A percentile compares a stretch with the other conserved stretches of the same genome.
These are phyloP conservation scores for Emmonsiellopsis sp. DNA, from an alignment of 2,329 filamentous ascomycete genomes.

Conservation along the genomic window DNA sequence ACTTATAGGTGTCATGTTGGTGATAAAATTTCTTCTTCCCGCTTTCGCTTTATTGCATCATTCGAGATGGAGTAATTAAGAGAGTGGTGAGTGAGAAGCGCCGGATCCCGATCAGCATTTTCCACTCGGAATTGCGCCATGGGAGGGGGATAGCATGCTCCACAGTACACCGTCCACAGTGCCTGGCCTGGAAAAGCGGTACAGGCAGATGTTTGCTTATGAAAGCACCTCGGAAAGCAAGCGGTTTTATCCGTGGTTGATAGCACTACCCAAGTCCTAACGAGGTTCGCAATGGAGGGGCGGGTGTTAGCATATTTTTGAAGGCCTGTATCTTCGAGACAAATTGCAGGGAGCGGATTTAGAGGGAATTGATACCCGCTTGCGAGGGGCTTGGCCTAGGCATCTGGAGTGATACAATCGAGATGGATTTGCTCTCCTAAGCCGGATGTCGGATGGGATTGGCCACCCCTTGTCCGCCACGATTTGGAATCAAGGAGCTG, in stretches of 20 bases:
- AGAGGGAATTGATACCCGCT: too few species aligned
- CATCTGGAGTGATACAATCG: neutral
- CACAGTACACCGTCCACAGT: neutral
- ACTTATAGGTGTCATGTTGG: neutral
- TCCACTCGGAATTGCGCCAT: constrained; percentile 7
- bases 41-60: neutral
- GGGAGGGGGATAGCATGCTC: neutral
- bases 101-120: neutral
- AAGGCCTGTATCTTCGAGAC: too few species aligned
- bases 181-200: too few species aligned
- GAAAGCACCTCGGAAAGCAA: neutral
- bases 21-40: neutral
- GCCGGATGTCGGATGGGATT: neutral
- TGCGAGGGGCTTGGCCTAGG: neutral
- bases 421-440: neutral
- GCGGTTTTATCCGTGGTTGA: too few species aligned
- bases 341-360: too few species aligned
- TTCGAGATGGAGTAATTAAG: neutral
- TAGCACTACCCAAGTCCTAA: too few species aligned
- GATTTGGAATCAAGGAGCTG: neutral
- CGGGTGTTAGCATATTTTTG: too few species aligned
- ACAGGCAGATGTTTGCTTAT: neutral
- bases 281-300: too few species aligned
- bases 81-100: neutral
- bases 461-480: neutral